Evolutionary conservation across 345 rosid genomes (phyloP), one percentile per base, ranked within the genome.

Genomic region (Hypericum perforatum): DNA sequence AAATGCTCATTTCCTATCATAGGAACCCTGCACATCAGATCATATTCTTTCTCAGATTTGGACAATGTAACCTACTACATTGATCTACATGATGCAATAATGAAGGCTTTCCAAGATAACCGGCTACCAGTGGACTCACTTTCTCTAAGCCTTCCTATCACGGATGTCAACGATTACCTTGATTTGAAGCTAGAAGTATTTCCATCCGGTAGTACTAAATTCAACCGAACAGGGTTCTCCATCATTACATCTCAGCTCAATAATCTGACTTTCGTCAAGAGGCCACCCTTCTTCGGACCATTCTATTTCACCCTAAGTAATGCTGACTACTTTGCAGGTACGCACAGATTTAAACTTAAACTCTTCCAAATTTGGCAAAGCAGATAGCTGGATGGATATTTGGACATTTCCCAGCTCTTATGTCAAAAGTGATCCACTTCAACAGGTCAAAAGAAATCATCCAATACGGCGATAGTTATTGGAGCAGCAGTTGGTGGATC

Each of bases 401-500:
- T 22, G 32, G 32, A 22, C 32, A 22, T 22, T 22, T 22, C 32
- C 32, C 32, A 22, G 32, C 32, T 22, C 32, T 22, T 22, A 22
- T 22, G 32, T 22, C 32, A 22, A 22, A 22, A 22, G 2, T 22
- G 32, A 4, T 22, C 32, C 32, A 22, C 32, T 22, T 22, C 32
- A 22, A 45, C 8, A 43, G 56, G 45, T 49, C 71, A 74, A 7
- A 57, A 54, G 15, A 22, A 22, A 22, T 22, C 32, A 22, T 7
- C 76, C 37, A 78, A 62, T 70, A 56, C 16, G 14, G 79, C 64
- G 32, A 66, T 84, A 42, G 75, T 80, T 9, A 68, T 79, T 6
- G 99, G 97, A 68, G 95, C 94, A 45, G 67, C 62, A 39, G 87
- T 59, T 54, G 95, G 87, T 58, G 85, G 72, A 29, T 47, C 29